Base-by-base conservation (phyloP, 2,329 filamentous ascomycete species). In the Coniochaeta pulveracea region DNA sequence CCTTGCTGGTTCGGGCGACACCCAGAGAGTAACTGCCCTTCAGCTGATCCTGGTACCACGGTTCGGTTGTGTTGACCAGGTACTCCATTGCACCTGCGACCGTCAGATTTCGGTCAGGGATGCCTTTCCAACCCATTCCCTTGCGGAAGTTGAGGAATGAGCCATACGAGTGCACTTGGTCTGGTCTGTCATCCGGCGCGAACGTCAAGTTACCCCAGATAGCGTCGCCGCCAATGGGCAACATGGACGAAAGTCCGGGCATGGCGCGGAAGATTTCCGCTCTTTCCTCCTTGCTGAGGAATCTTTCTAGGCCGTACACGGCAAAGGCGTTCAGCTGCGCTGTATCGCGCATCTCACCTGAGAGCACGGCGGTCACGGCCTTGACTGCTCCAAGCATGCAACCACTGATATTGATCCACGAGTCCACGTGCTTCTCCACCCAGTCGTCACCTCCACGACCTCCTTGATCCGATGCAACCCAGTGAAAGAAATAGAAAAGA, bases 341-440 rank as follows among this genome's bases (percentile, higher is more conserved):
- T 0, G 91, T 98, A 50, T 98, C 91, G 44, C 89, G 85, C 91
- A 98, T 98, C 57, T 98, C 91, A 19, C 91, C 91, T 0, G 88
- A 95, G 2, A 98, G 65, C 0, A 96, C 73, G 0, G 91, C 89
- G 1, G 91, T 84, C 22, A 96, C 61, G 37, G 83, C 89, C 60
- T 98, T 98, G 37, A 86, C 67, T 2, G 91, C 86, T 10, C 91
- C 91, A 5, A 98, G 76, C 89, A 98, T 95, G 57, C 89, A 98
- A 5, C 91, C 91, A 44, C 83, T 91, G 47, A 98, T 86, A 54
- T 98, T 98, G 63, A 98, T 93, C 88, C 93, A 98, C 3, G 85
- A 82, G 43, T 93, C 91, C 33, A 98, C 67, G 50, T 95, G 72
- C 12, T 70, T 72, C 38, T 98, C 88, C 1, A 98, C 89, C 91